Evolutionary conservation across 345 rosid genomes (phyloP), one percentile per base, ranked within the genome.

Genomic region (Zanthoxylum bungeanum): DNA sequence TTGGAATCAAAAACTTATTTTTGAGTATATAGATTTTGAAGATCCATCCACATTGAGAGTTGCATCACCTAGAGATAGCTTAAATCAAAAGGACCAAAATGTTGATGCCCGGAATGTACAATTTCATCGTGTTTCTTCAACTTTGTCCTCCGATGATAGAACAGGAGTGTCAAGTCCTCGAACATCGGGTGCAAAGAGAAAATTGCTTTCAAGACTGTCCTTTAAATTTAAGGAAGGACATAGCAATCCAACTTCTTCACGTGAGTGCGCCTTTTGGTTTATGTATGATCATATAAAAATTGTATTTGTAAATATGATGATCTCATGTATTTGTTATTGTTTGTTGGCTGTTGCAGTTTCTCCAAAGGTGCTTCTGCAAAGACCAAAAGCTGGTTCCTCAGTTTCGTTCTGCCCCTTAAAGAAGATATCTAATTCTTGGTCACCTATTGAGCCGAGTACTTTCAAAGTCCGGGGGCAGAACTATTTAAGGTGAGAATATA

Each of bases 381-480:
- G 85, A 73, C 97, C 93, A 1, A 57, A 80, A 80, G 97, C 97
- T 1, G 97, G 93, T 37, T 85, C 90, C 72, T 85, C 89, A 70
- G 82, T 87, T 65, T 81, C 86, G 1, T 82, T 70, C 76, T 87
- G 92, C 71, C 90, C 86, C 22, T 0, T 75, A 27, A 92, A 87
- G 88, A 87, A 80, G 73, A 76, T 88, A 76, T 75, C 89, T 10
- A 84, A 85, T 82, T 85, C 81, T 75, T 91, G 97, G 97, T 83
- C 97, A 28, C 74, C 66, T 33, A 75, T 91, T 56, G 87, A 83
- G 56, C 92, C 97, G 1, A 74, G 78, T 42, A 80, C 80, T 69
- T 88, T 91, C 67, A 86, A 83, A 52, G 89, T 86, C 58, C 88
- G 97, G 69, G 93, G 86, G 62, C 76, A 73, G 67, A 86, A 81